Conservation (phyloP, 2,329 filamentous ascomycete genomes). For the Huntiella bhutanensis region DNA sequence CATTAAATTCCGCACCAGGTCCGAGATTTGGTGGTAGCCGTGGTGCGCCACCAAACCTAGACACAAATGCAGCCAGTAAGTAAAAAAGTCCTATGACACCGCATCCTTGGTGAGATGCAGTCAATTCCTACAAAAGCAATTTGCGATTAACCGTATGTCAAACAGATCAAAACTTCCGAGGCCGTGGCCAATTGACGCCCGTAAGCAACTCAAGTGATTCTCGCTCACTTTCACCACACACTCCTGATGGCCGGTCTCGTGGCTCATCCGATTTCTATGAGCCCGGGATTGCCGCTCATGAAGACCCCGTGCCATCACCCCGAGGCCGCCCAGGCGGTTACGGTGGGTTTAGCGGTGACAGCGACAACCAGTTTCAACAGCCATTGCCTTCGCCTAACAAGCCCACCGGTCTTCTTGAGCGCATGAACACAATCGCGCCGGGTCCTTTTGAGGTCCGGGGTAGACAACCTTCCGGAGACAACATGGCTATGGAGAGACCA, state of each 20-base stretch:
- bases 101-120: too few species aligned
- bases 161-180: constrained; percentile 34
- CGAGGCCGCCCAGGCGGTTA: constrained; percentile 27
- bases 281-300: constrained; percentile 24
- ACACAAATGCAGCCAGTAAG: constrained; percentile 35
- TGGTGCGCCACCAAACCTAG: constrained; percentile 25
- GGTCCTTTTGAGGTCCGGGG: constrained; percentile 41
- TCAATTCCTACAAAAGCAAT: too few species aligned
- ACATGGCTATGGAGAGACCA: constrained; percentile 13
- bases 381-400: constrained; percentile 28
- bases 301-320: constrained; percentile 23
- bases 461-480: constrained; percentile 16
- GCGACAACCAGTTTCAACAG: constrained; percentile 22
- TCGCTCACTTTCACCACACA: constrained; percentile 43
- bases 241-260: constrained; percentile 27
- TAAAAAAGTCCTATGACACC: neutral
- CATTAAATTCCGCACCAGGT: constrained; percentile 1
- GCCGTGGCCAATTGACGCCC: constrained; percentile 42
- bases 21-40: constrained; percentile 3
- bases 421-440: constrained; percentile 46
- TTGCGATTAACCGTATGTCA: neutral
- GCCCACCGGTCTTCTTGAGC: constrained; percentile 29
- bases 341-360: constrained; percentile 25
- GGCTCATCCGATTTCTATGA: constrained; percentile 27
- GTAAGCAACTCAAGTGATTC: constrained; percentile 41